Evolutionary conservation across 306 rosid genomes (phyloP).

Genomic region (Crotalaria pallida): DNA sequence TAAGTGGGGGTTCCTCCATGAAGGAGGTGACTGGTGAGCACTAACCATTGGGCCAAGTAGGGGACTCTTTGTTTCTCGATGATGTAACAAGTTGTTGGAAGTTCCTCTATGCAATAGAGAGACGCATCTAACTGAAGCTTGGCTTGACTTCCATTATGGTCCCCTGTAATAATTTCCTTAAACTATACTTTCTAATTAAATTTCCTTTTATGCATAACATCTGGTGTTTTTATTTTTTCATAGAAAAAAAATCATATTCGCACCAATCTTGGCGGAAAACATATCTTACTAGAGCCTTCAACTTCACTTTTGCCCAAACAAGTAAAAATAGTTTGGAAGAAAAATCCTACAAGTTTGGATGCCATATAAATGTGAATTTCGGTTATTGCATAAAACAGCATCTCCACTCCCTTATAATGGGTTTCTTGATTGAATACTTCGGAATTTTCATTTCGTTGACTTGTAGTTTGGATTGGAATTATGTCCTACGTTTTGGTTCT

Average conservation of each 20-base stretch:
- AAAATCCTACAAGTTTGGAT: not conserved
- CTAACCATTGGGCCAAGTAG: not conserved
- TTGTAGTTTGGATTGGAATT: not conserved
- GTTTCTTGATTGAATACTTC: not conserved
- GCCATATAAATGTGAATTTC: not conserved
- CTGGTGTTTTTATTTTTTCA: not conserved
- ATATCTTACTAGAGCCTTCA: not conserved
- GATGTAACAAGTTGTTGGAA: not conserved
- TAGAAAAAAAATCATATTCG: not conserved
- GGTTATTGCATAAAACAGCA: not conserved
- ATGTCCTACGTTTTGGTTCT: not conserved
- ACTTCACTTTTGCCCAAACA: not conserved
- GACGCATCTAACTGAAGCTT: not conserved
- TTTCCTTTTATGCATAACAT: not conserved
- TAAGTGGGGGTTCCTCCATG: not conserved
- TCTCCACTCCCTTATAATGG: not conserved
- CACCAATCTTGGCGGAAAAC: not conserved
- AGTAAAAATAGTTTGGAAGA: not conserved
- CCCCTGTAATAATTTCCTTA: not conserved
- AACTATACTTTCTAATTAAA: not conserved
- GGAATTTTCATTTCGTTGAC: not conserved
- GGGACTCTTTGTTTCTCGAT: not conserved
- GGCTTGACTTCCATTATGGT: not conserved
- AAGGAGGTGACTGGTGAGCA: no score
- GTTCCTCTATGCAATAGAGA: not conserved